These are phyloP conservation scores for Lachnellula occidentalis DNA, from an alignment of 2,329 filamentous ascomycete genomes.

Conservation along the genomic window DNA sequence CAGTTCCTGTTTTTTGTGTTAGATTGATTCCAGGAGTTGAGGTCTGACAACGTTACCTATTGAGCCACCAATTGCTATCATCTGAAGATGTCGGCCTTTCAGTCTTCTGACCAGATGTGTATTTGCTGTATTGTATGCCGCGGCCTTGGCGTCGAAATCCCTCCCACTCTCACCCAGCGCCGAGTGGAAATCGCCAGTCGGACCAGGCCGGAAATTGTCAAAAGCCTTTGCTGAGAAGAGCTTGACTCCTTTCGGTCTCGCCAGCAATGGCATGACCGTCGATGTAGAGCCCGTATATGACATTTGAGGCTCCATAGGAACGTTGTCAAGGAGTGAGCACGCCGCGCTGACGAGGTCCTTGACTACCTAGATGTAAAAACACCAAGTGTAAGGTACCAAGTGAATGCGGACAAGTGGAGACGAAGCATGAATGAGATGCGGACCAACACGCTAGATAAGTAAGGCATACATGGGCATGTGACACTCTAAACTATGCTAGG, in stretches of 20 bases:
- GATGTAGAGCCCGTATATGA: constrained; percentile 22
- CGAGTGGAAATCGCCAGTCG: constrained; percentile 13
- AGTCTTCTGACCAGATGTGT: constrained; percentile 70
- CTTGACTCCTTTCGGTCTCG: constrained; percentile 16
- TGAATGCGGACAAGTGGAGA: not conserved
- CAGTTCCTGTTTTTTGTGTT: constrained; percentile 54
- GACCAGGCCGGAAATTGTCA: constrained; percentile 24
- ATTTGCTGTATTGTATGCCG: constrained; percentile 59
- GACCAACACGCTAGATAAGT: not conserved
- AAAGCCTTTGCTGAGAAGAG: constrained; percentile 19
- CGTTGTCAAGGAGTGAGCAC: constrained; percentile 1
- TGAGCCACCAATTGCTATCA: constrained; percentile 94
- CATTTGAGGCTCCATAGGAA: constrained; percentile 13
- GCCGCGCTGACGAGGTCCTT: not conserved
- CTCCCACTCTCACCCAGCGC: constrained; percentile 23
- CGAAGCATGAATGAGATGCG: not conserved
- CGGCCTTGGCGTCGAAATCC: constrained; percentile 60
- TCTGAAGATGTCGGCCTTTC: constrained; percentile 84
- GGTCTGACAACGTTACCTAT: constrained; percentile 52
- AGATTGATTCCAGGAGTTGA: constrained; percentile 8
- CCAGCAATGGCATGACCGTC: constrained; percentile 23
- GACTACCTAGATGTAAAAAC: not conserved
- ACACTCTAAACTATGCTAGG: no score
- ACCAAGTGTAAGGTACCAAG: not conserved
- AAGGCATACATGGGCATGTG: no score